Conservation (phyloP, 371 early-diverging fungal species). For the Lichtheimia ornata region DNA sequence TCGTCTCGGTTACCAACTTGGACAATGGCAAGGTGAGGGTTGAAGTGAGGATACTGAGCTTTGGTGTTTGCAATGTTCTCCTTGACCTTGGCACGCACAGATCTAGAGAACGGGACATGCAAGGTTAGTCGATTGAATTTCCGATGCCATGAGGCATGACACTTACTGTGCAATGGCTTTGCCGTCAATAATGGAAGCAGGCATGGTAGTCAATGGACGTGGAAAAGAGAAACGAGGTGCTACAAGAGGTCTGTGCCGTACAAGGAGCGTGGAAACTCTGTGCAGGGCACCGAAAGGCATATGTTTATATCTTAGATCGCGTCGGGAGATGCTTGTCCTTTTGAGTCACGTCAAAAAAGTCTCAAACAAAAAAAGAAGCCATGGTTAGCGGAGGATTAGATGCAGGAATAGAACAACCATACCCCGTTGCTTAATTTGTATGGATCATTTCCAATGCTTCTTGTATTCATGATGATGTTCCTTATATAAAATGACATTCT, state of each 20-base stretch:
- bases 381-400: too few relatives aligned
- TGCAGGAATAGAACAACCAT: too few relatives aligned
- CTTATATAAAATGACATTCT: too few relatives aligned
- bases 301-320: conserved; percentile 7
- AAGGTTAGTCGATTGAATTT: background rate
- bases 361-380: too few relatives aligned
- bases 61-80: conserved; percentile 65
- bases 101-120: conserved; percentile 1
- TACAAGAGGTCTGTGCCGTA: background rate
- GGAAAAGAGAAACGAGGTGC: background rate
- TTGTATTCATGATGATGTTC: too few relatives aligned
- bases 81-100: conserved; percentile 61
- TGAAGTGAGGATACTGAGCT: conserved; percentile 59
- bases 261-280: conserved; percentile 11
- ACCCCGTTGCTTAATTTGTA: too few relatives aligned
- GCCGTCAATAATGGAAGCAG: conserved; percentile 56
- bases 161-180: conserved; percentile 69
- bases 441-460: too few relatives aligned
- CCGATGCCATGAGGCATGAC: background rate
- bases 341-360: background rate
- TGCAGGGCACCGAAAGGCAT: conserved; percentile 9
- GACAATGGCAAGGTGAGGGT: conserved; percentile 82
- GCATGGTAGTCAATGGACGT: conserved; percentile 13
- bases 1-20: conserved; percentile 92
- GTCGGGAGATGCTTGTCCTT: conserved; percentile 1